A percentile compares a stretch with the other conserved stretches of the same genome.
phyloP scores from a whole-genome alignment of 2,329 filamentous ascomycete species.

The Fragosphaeria purpurea region DNA sequence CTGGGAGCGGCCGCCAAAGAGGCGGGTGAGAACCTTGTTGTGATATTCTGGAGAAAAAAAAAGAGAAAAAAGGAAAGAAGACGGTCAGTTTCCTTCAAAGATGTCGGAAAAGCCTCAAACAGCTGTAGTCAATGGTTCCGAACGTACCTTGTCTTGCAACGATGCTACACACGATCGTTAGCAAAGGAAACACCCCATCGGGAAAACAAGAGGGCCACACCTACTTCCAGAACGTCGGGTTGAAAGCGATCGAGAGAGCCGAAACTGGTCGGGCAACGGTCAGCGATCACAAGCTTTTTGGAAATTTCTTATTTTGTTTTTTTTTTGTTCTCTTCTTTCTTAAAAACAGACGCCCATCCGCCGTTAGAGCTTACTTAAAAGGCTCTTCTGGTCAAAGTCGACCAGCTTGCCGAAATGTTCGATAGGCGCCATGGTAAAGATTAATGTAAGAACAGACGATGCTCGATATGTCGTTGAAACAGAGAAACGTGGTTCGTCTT shows the following conservation, averaged over 20 bases:
- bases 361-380: slow-evolving; percentile 46
- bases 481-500: not conserved
- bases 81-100: too few relatives aligned
- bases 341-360: not conserved
- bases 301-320: not conserved
- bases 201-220: slow-evolving; percentile 21
- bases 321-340: not conserved
- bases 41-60: slow-evolving; percentile 60
- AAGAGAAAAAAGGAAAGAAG: not conserved
- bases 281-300: too few relatives aligned
- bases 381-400: slow-evolving; percentile 56
- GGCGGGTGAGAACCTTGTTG: slow-evolving; percentile 77
- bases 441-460: not conserved
- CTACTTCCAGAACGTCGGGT: slow-evolving; percentile 99
- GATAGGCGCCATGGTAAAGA: slow-evolving; percentile 4
- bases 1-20: slow-evolving; percentile 69
- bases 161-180: slow-evolving; percentile 47
- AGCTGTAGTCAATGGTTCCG: too few relatives aligned
- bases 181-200: slow-evolving; percentile 10
- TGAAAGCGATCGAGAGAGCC: slow-evolving; percentile 76
- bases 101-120: too few relatives aligned
- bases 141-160: slow-evolving; percentile 67
- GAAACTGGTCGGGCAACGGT: slow-evolving; percentile 48
- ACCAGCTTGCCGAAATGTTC: slow-evolving; percentile 29
- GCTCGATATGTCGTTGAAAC: not conserved